A percentile compares a stretch with the other conserved stretches of the same genome.
Conservation (phyloP, 192 early-diverging fungal genomes). For the Coemansia sp. region DNA sequence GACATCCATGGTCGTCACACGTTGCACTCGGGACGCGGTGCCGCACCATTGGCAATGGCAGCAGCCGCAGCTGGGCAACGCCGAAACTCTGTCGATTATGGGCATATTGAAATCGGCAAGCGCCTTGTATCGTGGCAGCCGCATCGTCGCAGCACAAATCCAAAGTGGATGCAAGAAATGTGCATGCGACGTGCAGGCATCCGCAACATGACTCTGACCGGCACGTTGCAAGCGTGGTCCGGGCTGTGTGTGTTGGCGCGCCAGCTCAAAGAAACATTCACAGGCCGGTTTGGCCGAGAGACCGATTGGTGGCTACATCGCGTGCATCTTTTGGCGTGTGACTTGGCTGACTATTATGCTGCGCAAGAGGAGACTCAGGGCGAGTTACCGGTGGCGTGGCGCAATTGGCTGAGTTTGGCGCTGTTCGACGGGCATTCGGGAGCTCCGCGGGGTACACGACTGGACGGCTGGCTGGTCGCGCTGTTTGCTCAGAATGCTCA, state of each 20-base stretch:
- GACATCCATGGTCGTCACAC: conserved; percentile 30
- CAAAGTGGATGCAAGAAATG: conserved; percentile 29
- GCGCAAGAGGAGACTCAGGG: conserved; percentile 24
- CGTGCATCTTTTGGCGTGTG: conserved; percentile 35
- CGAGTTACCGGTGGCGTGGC: conserved; percentile 18
- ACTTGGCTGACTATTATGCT: conserved; percentile 46
- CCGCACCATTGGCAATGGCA: conserved; percentile 45
- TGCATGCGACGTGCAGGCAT: conserved; percentile 11
- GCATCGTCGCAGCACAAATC: conserved; percentile 33
- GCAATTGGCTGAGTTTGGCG: conserved; percentile 27
- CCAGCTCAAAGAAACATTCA: conserved; percentile 35
- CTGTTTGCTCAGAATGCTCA: conserved; percentile 33
- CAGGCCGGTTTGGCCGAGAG: conserved; percentile 8
- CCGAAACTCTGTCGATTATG: conserved; percentile 15
- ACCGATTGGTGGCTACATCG: conserved; percentile 53
- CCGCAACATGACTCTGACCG: conserved; percentile 22
- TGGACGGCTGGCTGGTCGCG: conserved; percentile 49
- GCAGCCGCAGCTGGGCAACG: conserved; percentile 21
- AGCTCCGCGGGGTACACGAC: conserved; percentile 12
- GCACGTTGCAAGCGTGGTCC: conserved; percentile 42
- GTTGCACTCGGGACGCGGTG: conserved; percentile 29
- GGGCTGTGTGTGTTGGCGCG: conserved; percentile 35
- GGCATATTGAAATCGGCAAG: conserved; percentile 12
- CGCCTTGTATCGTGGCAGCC: conserved; percentile 30
- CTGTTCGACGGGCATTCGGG: conserved; percentile 46